Conservation (phyloP, 2,329 filamentous ascomycete species). For the Neonectria magnoliae region DNA sequence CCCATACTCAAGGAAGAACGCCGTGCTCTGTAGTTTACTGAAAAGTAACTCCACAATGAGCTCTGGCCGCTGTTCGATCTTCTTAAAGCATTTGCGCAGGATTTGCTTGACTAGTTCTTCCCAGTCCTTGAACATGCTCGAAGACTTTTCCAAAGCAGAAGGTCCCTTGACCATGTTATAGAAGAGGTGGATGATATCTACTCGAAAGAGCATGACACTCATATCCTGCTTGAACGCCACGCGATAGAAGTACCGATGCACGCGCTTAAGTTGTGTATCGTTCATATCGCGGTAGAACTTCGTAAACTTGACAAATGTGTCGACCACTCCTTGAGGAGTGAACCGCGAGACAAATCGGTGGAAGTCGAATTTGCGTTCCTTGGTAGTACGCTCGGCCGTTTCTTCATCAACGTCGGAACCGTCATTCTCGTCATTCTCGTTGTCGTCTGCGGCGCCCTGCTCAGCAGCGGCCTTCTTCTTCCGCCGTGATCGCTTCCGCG, state of each 20-base stretch:
- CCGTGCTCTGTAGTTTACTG: constrained; percentile 85
- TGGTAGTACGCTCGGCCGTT: constrained; percentile 74
- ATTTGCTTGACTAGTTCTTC: constrained; percentile 88
- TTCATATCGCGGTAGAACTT: constrained; percentile 84
- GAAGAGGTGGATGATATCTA: constrained; percentile 90
- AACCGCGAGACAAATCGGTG: constrained; percentile 83
- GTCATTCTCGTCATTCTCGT: constrained; percentile 69
- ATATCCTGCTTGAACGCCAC: constrained; percentile 95
- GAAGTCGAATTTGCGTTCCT: constrained; percentile 95
- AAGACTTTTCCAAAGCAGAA: constrained; percentile 74
- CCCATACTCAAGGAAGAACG: constrained; percentile 90
- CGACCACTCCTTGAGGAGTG: constrained; percentile 82
- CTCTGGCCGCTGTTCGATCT: constrained; percentile 85
- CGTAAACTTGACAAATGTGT: constrained; percentile 86
- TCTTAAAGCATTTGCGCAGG: constrained; percentile 82
- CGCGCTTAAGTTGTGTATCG: constrained; percentile 84
- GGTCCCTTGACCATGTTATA: constrained; percentile 93
- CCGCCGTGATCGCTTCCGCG: constrained; percentile 75
- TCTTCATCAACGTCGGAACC: constrained; percentile 77
- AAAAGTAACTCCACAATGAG: constrained; percentile 93
- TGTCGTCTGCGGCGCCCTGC: constrained; percentile 50
- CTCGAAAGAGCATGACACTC: constrained; percentile 85
- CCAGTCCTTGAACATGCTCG: constrained; percentile 84
- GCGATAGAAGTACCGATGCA: constrained; percentile 93
- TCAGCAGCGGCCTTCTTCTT: constrained; percentile 75